Evolutionary conservation across 331 rosid species (phyloP).

Genomic region (Pyracantha coccinea): DNA sequence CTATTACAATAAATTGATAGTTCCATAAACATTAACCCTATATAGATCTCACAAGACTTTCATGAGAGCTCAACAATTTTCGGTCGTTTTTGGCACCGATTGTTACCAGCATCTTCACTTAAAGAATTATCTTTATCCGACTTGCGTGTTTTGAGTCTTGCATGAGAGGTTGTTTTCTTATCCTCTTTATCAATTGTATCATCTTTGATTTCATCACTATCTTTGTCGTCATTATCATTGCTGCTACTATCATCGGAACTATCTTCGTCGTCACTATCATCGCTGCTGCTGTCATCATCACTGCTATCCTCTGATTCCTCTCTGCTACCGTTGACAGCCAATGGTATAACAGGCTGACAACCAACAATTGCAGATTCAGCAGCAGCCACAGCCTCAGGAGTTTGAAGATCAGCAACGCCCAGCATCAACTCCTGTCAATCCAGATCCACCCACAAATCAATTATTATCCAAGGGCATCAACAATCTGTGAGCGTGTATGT

Average conservation of each 20-base stretch:
- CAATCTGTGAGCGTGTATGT: background rate
- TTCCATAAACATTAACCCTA: background rate
- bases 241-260: background rate
- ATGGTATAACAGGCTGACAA: slow-evolving; percentile 40
- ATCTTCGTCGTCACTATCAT: background rate
- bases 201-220: background rate
- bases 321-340: slow-evolving; percentile 32
- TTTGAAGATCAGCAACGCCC: slow-evolving; percentile 78
- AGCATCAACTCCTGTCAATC: slow-evolving; percentile 74
- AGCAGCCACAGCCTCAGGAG: slow-evolving; percentile 89
- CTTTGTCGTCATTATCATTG: background rate
- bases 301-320: slow-evolving; percentile 46
- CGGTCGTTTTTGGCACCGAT: slow-evolving; percentile 29
- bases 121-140: slow-evolving; percentile 8
- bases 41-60: background rate
- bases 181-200: background rate
- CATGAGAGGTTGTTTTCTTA: slow-evolving; percentile 7
- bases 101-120: slow-evolving; percentile 10
- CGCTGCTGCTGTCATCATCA: slow-evolving; percentile 17
- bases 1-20: background rate
- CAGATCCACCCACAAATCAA: background rate
- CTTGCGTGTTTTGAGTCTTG: slow-evolving; percentile 12
- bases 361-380: slow-evolving; percentile 70
- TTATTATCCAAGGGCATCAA: background rate
- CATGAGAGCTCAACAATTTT: slow-evolving; percentile 53